A percentile compares a stretch with the other conserved stretches of the same genome.
phyloP scores from a whole-genome alignment of 2,329 filamentous ascomycete genomes.

The Claviceps sp. region DNA sequence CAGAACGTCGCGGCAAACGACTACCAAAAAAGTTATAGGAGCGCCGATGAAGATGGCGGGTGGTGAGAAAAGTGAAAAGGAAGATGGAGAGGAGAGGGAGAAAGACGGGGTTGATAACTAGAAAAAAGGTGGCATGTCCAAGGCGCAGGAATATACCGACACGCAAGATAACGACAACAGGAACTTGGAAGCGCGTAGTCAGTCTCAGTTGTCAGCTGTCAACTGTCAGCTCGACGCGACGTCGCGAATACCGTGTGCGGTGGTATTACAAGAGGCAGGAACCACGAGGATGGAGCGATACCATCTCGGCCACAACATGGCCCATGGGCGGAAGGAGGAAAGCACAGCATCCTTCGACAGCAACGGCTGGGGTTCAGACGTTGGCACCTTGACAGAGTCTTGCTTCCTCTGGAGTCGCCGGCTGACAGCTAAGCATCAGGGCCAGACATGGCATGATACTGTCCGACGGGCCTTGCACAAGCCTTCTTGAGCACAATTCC shows the following conservation, averaged over 20 bases:
- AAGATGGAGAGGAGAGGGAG: not conserved
- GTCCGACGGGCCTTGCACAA: not conserved
- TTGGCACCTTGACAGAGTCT: not conserved
- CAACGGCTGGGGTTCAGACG: too few relatives aligned
- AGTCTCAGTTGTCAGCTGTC: constrained; percentile 1
- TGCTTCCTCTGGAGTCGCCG: not conserved
- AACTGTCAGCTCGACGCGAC: constrained; percentile 3
- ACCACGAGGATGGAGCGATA: not conserved
- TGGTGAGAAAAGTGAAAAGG: not conserved
- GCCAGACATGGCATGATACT: constrained; percentile 1
- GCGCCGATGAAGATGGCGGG: not conserved
- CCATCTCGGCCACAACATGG: not conserved
- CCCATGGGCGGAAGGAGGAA: not conserved
- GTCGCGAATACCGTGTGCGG: constrained; percentile 1
- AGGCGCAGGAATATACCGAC: not conserved
- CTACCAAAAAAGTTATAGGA: constrained; percentile 2
- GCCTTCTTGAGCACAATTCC: not conserved
- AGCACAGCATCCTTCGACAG: constrained; percentile 1
- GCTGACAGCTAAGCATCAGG: not conserved
- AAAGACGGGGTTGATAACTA: constrained; percentile 4
- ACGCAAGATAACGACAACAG: not conserved
- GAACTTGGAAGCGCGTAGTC: not conserved
- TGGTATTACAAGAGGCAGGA: constrained; percentile 3
- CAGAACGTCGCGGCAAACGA: not conserved
- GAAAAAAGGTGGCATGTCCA: not conserved